Evolutionary conservation across 2,329 filamentous ascomycete species (phyloP).

Genomic region (Chrysosporium keratinophilum): DNA sequence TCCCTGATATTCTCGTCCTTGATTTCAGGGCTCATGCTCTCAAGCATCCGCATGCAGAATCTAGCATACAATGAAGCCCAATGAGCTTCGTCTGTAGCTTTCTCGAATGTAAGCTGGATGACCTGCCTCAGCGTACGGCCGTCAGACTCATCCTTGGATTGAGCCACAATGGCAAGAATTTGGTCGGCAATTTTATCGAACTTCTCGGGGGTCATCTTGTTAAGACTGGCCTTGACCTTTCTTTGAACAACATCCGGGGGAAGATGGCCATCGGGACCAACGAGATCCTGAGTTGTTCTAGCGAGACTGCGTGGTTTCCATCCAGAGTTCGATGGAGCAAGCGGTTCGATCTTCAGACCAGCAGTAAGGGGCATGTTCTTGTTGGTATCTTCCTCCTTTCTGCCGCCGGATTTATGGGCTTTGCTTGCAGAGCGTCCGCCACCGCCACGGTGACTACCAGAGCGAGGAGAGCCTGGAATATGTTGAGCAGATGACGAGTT

Average conservation of each 20-base stretch:
- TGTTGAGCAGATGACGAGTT: constrained; percentile 45
- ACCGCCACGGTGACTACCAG: constrained; percentile 52
- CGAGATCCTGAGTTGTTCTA: constrained; percentile 25
- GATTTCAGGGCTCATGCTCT: constrained; percentile 88
- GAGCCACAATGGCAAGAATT: constrained; percentile 81
- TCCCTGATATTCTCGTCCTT: constrained; percentile 91
- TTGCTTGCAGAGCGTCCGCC: constrained; percentile 42
- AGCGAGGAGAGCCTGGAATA: constrained; percentile 61
- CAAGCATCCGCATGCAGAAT: constrained; percentile 95
- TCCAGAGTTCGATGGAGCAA: constrained; percentile 60
- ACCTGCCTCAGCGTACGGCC: constrained; percentile 92
- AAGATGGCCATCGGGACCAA: constrained; percentile 51
- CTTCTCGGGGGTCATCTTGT: constrained; percentile 99
- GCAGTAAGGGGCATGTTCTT: constrained; percentile 88
- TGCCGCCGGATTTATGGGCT: constrained; percentile 38
- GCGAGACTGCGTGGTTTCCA: constrained; percentile 73
- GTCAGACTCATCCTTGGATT: constrained; percentile 91
- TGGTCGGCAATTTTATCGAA: constrained; percentile 93
- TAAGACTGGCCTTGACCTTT: constrained; percentile 95
- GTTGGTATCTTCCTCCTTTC: constrained; percentile 55
- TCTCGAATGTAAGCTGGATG: constrained; percentile 98
- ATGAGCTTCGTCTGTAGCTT: constrained; percentile 95
- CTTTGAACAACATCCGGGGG: constrained; percentile 90
- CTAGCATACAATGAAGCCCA: constrained; percentile 99
- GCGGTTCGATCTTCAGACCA: constrained; percentile 69